A percentile compares a stretch with the other conserved stretches of the same genome.
These are phyloP conservation scores for Thermothelomyces thermophilus DNA, from an alignment of 2,329 filamentous ascomycete species.

Conservation along the genomic window DNA sequence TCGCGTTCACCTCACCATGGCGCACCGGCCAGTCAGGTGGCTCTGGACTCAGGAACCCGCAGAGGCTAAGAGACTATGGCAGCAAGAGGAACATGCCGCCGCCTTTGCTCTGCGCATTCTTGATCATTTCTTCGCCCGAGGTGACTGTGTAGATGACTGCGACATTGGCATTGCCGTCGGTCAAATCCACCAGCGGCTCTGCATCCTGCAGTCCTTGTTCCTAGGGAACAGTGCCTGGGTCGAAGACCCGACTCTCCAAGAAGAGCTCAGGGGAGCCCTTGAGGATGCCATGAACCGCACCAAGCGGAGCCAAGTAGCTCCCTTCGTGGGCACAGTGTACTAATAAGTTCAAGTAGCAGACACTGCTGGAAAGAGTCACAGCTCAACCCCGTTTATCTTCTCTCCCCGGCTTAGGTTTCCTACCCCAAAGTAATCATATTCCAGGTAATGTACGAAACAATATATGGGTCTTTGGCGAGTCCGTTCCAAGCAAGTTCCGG, in stretches of 20 bases:
- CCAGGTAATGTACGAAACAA: too few relatives aligned
- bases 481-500: too few relatives aligned
- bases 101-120: constrained; percentile 4
- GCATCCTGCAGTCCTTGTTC: constrained; percentile 9
- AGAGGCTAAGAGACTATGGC: neutral
- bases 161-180: neutral
- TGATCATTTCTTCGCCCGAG: neutral
- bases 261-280: neutral
- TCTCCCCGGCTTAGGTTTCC: too few relatives aligned
- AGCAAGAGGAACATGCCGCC: constrained; percentile 9
- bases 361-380: too few relatives aligned
- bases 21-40: neutral
- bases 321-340: neutral
- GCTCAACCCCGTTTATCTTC: too few relatives aligned
- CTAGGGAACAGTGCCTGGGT: constrained; percentile 4
- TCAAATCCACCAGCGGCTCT: constrained; percentile 4
- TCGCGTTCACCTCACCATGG: neutral
- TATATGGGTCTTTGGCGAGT: too few relatives aligned
- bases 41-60: neutral
- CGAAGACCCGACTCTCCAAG: neutral
- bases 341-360: neutral
- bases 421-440: too few relatives aligned
- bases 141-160: neutral
- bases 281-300: neutral
- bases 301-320: neutral